A percentile compares a stretch with the other conserved stretches of the same genome.
These are phyloP conservation scores for Tetraselmis chui DNA, from an alignment of 139 green algal genomes.

Conservation along the genomic window DNA sequence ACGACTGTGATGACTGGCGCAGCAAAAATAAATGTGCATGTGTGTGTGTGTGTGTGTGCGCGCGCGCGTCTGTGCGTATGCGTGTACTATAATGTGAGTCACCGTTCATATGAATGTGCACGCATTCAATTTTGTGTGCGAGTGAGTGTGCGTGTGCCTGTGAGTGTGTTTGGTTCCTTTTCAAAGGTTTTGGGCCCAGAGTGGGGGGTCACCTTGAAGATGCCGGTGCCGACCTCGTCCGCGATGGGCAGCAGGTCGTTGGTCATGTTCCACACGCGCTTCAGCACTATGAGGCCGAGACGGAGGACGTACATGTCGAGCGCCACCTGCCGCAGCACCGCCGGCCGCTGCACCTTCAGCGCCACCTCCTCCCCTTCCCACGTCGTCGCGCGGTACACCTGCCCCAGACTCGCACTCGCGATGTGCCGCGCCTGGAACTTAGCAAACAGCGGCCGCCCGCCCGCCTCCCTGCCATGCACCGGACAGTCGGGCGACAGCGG, in stretches of 20 bases:
- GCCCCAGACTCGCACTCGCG: conserved; percentile 22
- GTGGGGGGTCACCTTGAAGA: conserved; percentile 10
- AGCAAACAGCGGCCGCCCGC: conserved; percentile 12
- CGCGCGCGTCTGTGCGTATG: too few species aligned
- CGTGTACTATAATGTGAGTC: too few species aligned
- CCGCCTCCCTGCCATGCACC: background rate
- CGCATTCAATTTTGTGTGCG: too few species aligned
- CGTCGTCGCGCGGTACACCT: conserved; percentile 28
- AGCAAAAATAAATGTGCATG: too few species aligned
- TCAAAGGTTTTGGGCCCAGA: too few species aligned
- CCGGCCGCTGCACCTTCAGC: conserved; percentile 29
- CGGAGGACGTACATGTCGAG: conserved; percentile 20
- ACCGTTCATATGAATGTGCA: too few species aligned
- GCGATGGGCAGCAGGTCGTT: conserved; percentile 21
- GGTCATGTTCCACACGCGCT: conserved; percentile 16
- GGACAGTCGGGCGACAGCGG: conserved; percentile 18
- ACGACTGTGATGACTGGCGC: too few species aligned
- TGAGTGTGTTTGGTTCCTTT: too few species aligned
- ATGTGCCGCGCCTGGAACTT: conserved; percentile 7
- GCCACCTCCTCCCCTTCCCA: conserved; percentile 22
- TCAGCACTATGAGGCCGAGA: conserved; percentile 14
- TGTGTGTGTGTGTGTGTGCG: too few species aligned
- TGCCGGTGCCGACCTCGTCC: conserved; percentile 27
- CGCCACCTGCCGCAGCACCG: conserved; percentile 13
- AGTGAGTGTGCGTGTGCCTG: too few species aligned